Evolutionary conservation across 495 filamentous ascomycete species (phyloP).

Genomic region (Corynascus novoguineensis): DNA sequence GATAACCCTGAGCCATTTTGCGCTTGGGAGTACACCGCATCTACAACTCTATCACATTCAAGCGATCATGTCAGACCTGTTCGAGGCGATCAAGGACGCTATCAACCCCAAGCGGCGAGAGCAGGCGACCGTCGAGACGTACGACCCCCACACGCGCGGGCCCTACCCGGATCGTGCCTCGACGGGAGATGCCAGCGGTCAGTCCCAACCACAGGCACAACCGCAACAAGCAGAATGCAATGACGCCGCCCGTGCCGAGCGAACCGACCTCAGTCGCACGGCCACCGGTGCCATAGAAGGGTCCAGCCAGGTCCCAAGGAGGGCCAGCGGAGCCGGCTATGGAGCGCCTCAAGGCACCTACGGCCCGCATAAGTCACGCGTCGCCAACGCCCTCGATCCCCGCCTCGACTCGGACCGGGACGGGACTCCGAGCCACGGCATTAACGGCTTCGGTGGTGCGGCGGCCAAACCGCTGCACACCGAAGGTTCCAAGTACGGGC

Average conservation of each 20-base stretch:
- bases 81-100: constrained; percentile 26
- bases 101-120: constrained; percentile 25
- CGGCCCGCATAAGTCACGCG: constrained; percentile 34
- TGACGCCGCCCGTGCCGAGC: constrained; percentile 2
- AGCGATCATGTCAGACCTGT: constrained; percentile 27
- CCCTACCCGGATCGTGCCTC: constrained; percentile 20
- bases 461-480: constrained; percentile 6
- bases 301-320: constrained; percentile 1
- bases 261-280: constrained; percentile 4
- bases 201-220: constrained; percentile 10
- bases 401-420: constrained; percentile 37
- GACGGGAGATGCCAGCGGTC: neutral
- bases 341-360: constrained; percentile 32
- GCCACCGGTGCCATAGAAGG: neutral
- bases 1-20: too few relatives aligned
- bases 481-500: constrained; percentile 11
- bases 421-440: constrained; percentile 14
- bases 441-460: constrained; percentile 7
- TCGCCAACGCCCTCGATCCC: constrained; percentile 39
- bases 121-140: constrained; percentile 20
- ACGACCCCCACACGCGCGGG: constrained; percentile 21
- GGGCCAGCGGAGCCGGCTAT: constrained; percentile 17
- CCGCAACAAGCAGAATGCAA: neutral
- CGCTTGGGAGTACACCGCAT: too few relatives aligned
- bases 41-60: neutral